Percentiles rank a stretch among this genome's conserved stretches.
phyloP scores from a whole-genome alignment of 768 basidiomycete species.

The Suillus lakei region DNA sequence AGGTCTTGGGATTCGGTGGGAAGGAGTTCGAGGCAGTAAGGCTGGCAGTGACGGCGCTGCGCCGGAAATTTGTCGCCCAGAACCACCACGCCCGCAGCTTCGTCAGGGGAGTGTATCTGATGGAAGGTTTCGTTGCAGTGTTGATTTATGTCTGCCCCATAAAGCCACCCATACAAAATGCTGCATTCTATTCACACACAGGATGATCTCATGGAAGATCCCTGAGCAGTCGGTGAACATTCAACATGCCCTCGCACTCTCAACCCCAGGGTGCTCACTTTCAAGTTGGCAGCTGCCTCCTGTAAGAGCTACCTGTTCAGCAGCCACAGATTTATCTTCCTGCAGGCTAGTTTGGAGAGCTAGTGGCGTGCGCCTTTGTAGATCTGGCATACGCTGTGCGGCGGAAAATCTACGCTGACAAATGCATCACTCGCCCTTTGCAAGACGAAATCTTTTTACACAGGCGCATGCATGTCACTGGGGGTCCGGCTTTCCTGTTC shows the following conservation, averaged over 20 bases:
- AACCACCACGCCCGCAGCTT: neutral
- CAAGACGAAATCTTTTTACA: neutral
- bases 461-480: neutral
- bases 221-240: neutral
- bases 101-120: neutral
- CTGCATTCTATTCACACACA: neutral
- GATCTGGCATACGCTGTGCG: neutral
- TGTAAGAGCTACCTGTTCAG: no score
- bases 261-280: neutral
- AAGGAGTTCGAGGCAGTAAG: neutral
- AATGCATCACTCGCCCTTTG: neutral
- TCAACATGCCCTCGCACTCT: neutral
- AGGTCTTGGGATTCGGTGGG: neutral
- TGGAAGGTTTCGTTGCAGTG: neutral
- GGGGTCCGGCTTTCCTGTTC: neutral
- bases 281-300: neutral
- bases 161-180: neutral
- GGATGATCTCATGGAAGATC: neutral
- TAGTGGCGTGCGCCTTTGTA: neutral
- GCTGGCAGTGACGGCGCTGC: neutral
- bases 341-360: neutral
- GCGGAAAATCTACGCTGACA: neutral
- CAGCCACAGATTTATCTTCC: neutral
- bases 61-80: neutral
- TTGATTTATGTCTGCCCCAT: neutral